These are phyloP conservation scores for Daldinia vernicosa DNA, from an alignment of 495 filamentous ascomycete genomes.

Conservation along the genomic window DNA sequence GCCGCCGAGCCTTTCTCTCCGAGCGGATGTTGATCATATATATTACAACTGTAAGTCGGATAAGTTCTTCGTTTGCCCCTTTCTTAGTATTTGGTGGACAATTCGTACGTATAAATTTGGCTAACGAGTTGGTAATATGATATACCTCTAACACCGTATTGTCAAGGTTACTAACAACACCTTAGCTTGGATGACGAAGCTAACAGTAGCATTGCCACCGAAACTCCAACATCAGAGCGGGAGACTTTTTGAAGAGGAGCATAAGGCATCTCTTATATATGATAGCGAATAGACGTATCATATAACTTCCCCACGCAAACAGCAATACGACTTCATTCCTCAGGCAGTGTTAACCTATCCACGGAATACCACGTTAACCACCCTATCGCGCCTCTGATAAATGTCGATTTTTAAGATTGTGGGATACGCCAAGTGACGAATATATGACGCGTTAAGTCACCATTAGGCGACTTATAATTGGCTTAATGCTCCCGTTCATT, in stretches of 20 bases:
- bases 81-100: neutral
- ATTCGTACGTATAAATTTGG: no score
- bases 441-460: constrained; percentile 3
- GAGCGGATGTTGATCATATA: constrained; percentile 1
- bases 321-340: neutral
- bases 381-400: neutral
- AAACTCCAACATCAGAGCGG: neutral
- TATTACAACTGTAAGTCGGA: neutral
- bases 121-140: no score
- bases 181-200: neutral
- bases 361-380: no score
- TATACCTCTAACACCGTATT: neutral
- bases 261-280: neutral
- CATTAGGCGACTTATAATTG: neutral
- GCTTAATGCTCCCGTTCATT: neutral
- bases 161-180: neutral
- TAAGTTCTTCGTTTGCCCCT: neutral
- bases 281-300: neutral
- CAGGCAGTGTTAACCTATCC: neutral
- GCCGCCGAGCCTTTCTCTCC: constrained; percentile 3
- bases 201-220: neutral
- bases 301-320: neutral
- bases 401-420: neutral
- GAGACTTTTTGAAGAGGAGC: neutral
- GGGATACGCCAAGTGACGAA: constrained; percentile 13